These are phyloP conservation scores for Fraxinus greggii DNA, from an alignment of 305 asterid genomes.

Conservation along the genomic window DNA sequence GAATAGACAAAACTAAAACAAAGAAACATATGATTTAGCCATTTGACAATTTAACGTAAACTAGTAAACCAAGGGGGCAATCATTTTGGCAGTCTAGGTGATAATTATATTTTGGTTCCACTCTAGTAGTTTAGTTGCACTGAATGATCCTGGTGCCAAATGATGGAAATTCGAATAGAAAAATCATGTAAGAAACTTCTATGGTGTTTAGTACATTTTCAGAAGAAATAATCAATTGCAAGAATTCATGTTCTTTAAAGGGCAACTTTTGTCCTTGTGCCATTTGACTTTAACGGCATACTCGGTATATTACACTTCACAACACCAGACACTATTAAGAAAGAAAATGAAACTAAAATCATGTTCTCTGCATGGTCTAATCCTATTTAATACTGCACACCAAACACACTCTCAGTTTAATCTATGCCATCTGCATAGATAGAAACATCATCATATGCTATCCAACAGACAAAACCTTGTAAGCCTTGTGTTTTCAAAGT, in stretches of 20 bases:
- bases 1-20: neutral
- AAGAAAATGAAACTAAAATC: neutral
- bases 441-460: neutral
- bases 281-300: neutral
- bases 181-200: neutral
- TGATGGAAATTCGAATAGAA: neutral
- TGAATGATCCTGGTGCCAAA: neutral
- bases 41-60: neutral
- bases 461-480: neutral
- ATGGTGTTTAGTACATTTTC: neutral
- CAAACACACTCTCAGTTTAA: neutral
- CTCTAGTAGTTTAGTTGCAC: neutral
- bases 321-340: neutral
- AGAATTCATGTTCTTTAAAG: neutral
- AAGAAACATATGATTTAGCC: neutral
- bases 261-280: neutral
- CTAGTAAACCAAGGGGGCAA: neutral
- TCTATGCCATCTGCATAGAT: neutral
- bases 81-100: neutral
- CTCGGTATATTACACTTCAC: neutral
- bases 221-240: neutral
- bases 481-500: neutral
- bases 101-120: neutral
- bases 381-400: neutral
- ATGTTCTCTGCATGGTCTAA: neutral